Base-by-base conservation (phyloP, 768 basidiomycete species). In the Phlebiopsis gigantea region DNA sequence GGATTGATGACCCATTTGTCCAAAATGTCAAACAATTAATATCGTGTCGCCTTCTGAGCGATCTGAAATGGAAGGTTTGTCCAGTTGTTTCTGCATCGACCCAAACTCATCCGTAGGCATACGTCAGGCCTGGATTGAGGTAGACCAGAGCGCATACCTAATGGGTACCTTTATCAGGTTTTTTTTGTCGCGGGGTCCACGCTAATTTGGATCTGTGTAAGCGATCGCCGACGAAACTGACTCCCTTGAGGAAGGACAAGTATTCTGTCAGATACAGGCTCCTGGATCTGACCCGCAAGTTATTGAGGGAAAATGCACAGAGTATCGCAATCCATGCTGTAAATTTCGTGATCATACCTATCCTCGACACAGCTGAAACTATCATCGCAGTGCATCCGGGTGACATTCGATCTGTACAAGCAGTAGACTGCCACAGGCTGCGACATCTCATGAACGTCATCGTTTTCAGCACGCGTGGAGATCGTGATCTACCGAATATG, bases 261-360 rank as follows among this genome's bases (percentile, higher is more conserved):
- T 59, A 6, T 59, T 59, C 47, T 59, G 58, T 25, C 58, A 59
- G 39, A 55, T 55, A 12, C 53, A 59, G 4, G 46, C 58, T 1
- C 46, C 58, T 5, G 10, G 21, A 28, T 29, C 31, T 2, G 28
- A 47, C 6, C 41, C 58, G 17, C 28, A 30, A 25, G 25, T 49
- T 31, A 43, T 59, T 12, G 10, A 22, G 9, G 58, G 53, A 0
- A 24, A 17, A 29, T 59, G 58, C 46, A 55, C 53, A 10, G 55
- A 50, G 8, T 59, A 59, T 24, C 45, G 58, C 2, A 59, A 59
- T 49, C 53, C 58, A 9, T 59, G 58, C 22, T 24, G 58, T 59
- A 15, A 59, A 53, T 25, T 41, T 21, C 5, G n/a, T 8, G 7
- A 7, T 17, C 9, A 22, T 26, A 25, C 5, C 10, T 47, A 26